Conservation (phyloP, 1,139 yeast genomes). For the Suhomyces yuchorum region DNA sequence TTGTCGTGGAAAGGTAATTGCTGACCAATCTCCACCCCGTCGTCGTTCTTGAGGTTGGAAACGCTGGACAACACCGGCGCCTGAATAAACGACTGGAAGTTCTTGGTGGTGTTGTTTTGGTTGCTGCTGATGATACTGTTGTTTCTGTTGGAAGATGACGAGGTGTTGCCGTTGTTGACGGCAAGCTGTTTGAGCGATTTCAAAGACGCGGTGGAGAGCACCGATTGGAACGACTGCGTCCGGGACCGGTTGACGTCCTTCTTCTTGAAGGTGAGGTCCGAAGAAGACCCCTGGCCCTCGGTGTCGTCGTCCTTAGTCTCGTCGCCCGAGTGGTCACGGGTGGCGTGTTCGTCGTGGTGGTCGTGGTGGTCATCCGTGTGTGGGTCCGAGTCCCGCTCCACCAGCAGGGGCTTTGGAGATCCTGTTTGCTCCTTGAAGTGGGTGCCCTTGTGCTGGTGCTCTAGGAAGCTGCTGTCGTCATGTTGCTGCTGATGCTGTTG, state of each 20-base stretch:
- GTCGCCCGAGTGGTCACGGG: constrained; percentile 4
- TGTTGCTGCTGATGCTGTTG: not conserved
- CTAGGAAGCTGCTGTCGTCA: not conserved
- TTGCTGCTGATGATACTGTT: constrained; percentile 25
- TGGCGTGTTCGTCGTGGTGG: not conserved
- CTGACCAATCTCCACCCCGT: constrained; percentile 45
- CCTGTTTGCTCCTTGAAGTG: not conserved
- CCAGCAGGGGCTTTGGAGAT: not conserved
- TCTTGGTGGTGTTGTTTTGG: constrained; percentile 24
- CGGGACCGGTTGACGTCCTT: constrained; percentile 53
- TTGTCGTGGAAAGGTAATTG: constrained; percentile 43
- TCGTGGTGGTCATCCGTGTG: constrained; percentile 4
- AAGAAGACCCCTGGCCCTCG: constrained; percentile 13
- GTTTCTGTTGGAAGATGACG: constrained; percentile 21
- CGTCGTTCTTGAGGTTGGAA: constrained; percentile 33
- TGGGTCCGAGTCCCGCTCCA: constrained; percentile 1
- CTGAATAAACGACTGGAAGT: constrained; percentile 51
- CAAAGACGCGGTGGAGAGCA: constrained; percentile 61
- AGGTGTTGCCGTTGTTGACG: constrained; percentile 15
- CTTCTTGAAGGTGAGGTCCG: constrained; percentile 51
- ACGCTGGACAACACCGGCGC: constrained; percentile 50
- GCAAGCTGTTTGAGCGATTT: constrained; percentile 46
- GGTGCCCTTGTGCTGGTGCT: not conserved
- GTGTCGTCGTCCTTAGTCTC: constrained; percentile 10
- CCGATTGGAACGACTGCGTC: constrained; percentile 65